These are phyloP conservation scores for Schizochytrium sp. DNA, from an alignment of 108 stramenopile genomes.

Conservation along the genomic window DNA sequence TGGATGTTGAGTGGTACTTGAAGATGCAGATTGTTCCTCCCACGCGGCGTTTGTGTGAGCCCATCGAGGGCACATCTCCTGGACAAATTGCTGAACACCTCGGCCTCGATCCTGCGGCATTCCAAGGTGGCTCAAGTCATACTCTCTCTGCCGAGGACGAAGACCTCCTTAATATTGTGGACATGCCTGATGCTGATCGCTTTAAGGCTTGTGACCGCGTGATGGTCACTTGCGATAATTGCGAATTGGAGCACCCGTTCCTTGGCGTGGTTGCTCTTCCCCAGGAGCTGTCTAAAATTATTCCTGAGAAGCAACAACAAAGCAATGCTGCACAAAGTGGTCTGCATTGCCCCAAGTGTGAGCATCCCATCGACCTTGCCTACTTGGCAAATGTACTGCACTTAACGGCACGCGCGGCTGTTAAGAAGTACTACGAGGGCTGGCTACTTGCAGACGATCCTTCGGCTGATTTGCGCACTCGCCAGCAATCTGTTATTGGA, in stretches of 20 bases:
- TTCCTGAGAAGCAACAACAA: conserved; percentile 58
- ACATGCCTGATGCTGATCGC: conserved; percentile 17
- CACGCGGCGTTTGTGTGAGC: conserved; percentile 95
- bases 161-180: conserved; percentile 51
- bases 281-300: neutral
- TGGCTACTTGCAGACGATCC: conserved; percentile 75
- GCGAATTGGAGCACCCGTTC: conserved; percentile 62
- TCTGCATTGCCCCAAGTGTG: conserved; percentile 63
- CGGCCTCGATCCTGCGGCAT: conserved; percentile 75
- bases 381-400: conserved; percentile 69
- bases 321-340: neutral
- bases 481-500: conserved; percentile 74
- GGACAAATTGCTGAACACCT: conserved; percentile 72
- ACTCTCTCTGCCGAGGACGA: neutral
- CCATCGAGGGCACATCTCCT: conserved; percentile 89
- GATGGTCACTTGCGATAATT: neutral
- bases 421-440: conserved; percentile 73
- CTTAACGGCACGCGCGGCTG: conserved; percentile 68
- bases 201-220: neutral
- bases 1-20: conserved; percentile 97
- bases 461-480: conserved; percentile 65
- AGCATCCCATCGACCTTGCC: conserved; percentile 72
- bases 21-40: conserved; percentile 96
- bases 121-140: conserved; percentile 26
- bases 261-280: conserved; percentile 53